phyloP scores from a whole-genome alignment of 2,329 filamentous ascomycete genomes.

The Whalleya microplaca region DNA sequence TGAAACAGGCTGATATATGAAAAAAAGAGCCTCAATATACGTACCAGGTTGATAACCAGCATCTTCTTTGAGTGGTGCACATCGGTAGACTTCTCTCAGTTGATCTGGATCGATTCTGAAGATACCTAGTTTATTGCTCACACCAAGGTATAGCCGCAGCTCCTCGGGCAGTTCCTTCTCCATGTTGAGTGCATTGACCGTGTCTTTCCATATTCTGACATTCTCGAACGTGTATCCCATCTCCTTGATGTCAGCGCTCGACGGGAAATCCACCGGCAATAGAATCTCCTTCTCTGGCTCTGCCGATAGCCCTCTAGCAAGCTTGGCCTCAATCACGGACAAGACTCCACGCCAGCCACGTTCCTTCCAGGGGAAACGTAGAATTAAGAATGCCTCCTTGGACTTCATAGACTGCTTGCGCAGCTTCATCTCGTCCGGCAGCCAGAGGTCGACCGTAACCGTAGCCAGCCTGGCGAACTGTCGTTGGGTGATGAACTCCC shows the following conservation, averaged over 20 bases:
- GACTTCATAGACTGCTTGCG: conserved; percentile 56
- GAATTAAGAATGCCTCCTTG: conserved; percentile 63
- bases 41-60: conserved; percentile 66
- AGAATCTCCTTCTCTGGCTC: conserved; percentile 66
- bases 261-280: conserved; percentile 67
- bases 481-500: conserved; percentile 74
- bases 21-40: background rate
- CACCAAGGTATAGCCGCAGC: conserved; percentile 67
- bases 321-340: conserved; percentile 52
- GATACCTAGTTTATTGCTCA: conserved; percentile 66
- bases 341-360: conserved; percentile 51
- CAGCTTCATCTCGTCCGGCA: conserved; percentile 64
- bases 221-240: conserved; percentile 62
- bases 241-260: conserved; percentile 57
- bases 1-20: background rate
- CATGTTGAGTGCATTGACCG: conserved; percentile 59
- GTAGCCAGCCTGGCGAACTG: conserved; percentile 72
- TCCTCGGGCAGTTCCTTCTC: conserved; percentile 62
- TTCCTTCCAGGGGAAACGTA: conserved; percentile 67
- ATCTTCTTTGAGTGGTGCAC: conserved; percentile 60
- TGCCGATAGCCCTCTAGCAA: conserved; percentile 52
- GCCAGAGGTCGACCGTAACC: conserved; percentile 69
- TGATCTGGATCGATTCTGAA: conserved; percentile 67
- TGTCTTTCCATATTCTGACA: conserved; percentile 69
- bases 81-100: conserved; percentile 61